phyloP scores from a whole-genome alignment of 2,329 filamentous ascomycete species.

The Hypoxylon sp. region DNA sequence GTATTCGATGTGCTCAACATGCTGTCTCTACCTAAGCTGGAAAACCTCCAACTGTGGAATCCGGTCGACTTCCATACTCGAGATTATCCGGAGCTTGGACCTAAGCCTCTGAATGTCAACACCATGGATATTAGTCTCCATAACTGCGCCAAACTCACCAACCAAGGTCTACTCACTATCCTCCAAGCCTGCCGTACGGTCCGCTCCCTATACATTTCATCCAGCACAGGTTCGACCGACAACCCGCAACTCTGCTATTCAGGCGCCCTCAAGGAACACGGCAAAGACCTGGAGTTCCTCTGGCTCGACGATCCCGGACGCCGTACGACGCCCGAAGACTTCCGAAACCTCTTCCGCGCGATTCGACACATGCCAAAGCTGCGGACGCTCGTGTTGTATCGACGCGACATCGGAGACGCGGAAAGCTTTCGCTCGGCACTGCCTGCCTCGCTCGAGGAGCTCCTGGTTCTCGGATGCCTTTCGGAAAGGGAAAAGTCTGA shows the following conservation, averaged over 20 bases:
- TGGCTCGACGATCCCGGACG: neutral
- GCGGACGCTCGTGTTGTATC: slow-evolving; percentile 3
- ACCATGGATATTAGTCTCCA: slow-evolving; percentile 5
- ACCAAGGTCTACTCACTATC: neutral
- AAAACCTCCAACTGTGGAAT: slow-evolving; percentile 6
- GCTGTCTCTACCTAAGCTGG: slow-evolving; percentile 16
- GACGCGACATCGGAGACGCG: neutral
- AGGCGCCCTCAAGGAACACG: neutral
- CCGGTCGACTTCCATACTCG: neutral
- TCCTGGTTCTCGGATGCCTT: slow-evolving; percentile 11
- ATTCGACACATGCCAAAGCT: slow-evolving; percentile 6
- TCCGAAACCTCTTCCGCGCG: slow-evolving; percentile 4
- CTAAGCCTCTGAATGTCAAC: neutral
- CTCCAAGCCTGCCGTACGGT: slow-evolving; percentile 7
- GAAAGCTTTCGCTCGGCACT: neutral
- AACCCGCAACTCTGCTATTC: no score
- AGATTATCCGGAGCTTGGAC: no score
- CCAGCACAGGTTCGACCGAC: no score
- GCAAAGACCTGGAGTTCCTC: neutral
- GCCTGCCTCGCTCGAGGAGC: slow-evolving; percentile 6
- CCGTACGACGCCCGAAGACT: neutral
- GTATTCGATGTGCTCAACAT: slow-evolving; percentile 17
- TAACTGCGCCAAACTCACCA: slow-evolving; percentile 5
- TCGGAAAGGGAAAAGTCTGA: no score
- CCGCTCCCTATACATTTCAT: slow-evolving; percentile 20